These are phyloP conservation scores for Tricholomella constricta DNA, from an alignment of 768 basidiomycete species.

Conservation along the genomic window DNA sequence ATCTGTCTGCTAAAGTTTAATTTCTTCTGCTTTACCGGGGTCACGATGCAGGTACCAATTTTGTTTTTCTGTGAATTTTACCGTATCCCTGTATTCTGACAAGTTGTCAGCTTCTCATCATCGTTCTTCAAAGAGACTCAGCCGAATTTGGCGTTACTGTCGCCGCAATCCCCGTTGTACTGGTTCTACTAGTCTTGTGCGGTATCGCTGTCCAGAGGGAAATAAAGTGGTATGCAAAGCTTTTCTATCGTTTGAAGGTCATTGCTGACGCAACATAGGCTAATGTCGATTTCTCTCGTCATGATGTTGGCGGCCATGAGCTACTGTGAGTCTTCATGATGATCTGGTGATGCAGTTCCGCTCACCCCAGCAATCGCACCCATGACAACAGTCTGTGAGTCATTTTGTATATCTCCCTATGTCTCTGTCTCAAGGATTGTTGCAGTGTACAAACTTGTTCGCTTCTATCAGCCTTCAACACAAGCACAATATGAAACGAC, in stretches of 20 bases:
- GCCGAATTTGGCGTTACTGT: conserved; percentile 84
- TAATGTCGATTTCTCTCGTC: conserved; percentile 71
- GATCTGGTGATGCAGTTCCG: neutral
- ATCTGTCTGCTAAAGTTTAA: conserved; percentile 89
- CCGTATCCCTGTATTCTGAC: conserved; percentile 3
- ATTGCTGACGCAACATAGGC: conserved; percentile 36
- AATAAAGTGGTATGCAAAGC: conserved; percentile 63
- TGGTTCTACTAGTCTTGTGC: conserved; percentile 64
- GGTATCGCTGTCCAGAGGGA: conserved; percentile 76
- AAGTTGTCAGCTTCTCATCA: conserved; percentile 67
- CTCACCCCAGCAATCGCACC: conserved; percentile 2
- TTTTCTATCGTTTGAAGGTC: neutral
- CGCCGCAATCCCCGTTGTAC: conserved; percentile 79
- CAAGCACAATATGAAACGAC: conserved; percentile 63
- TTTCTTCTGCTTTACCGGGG: conserved; percentile 85
- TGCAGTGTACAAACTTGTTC: conserved; percentile 81
- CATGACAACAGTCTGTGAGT: conserved; percentile 40
- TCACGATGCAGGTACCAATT: conserved; percentile 75
- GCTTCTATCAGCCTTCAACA: conserved; percentile 72
- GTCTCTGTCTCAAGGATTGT: neutral
- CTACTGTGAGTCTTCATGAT: conserved; percentile 61
- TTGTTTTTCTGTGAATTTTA: neutral
- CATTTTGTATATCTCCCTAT: neutral
- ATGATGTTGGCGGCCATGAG: conserved; percentile 77
- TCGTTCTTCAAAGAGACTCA: conserved; percentile 63